Conservation (phyloP, 2,329 filamentous ascomycete species). For the Hypoxylon sp. region DNA sequence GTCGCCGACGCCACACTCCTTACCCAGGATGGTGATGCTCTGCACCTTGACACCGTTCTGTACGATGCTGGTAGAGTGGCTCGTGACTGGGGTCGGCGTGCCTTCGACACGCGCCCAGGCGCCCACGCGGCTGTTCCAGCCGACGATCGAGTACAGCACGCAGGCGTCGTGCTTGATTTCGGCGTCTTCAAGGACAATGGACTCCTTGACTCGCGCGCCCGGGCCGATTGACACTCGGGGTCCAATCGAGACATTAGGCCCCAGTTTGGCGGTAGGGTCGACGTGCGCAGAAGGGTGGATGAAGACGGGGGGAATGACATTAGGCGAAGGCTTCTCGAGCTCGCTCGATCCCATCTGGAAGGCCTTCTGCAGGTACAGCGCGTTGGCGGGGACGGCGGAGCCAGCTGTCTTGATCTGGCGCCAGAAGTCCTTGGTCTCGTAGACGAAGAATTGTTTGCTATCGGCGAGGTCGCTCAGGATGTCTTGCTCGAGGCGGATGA, state of each 20-base stretch:
- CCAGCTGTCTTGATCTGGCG: conserved; percentile 99
- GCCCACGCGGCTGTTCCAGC: conserved; percentile 94
- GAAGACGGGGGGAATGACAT: conserved; percentile 91
- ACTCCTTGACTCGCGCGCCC: conserved; percentile 92
- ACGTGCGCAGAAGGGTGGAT: conserved; percentile 92
- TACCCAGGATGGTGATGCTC: conserved; percentile 95
- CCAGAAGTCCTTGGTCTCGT: conserved; percentile 99
- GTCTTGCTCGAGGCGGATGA: conserved; percentile 95
- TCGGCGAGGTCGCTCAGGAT: conserved; percentile 95
- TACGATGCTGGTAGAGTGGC: conserved; percentile 91
- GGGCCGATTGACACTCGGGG: conserved; percentile 86
- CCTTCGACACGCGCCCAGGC: conserved; percentile 99
- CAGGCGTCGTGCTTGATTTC: conserved; percentile 98
- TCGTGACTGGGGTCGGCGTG: conserved; percentile 84
- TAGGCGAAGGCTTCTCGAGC: conserved; percentile 81
- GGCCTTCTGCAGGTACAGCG: conserved; percentile 94
- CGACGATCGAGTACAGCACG: conserved; percentile 93
- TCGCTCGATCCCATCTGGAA: conserved; percentile 83
- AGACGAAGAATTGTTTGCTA: conserved; percentile 96
- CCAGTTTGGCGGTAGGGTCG: conserved; percentile 94
- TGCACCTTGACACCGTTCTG: conserved; percentile 99
- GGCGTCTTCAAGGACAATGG: conserved; percentile 91
- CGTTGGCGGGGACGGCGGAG: conserved; percentile 95
- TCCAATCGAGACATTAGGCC: conserved; percentile 95
- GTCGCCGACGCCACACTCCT: conserved; percentile 93